Evolutionary conservation across 2,329 filamentous ascomycete genomes (phyloP), one percentile per base, ranked within the genome.

Genomic region (Pseudocercospora crystallina): DNA sequence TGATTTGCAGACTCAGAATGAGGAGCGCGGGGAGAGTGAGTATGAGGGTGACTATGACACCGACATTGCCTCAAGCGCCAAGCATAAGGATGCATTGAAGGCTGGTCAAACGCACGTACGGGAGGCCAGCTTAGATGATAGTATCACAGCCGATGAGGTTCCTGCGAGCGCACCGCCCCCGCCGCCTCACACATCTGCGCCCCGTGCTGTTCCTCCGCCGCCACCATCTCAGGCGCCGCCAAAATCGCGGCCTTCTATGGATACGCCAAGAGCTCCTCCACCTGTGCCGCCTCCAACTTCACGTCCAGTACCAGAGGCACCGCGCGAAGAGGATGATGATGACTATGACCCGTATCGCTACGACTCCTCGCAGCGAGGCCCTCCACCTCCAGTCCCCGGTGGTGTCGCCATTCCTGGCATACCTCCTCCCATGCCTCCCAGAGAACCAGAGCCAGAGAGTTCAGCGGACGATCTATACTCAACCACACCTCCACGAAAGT

Each of bases 31-130:
- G 64, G 80, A 90, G 31, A 95, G 90, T 0, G 92, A 96, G 65
- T 97, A 97, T 65, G 94, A 99, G 67, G 94, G 92, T 5, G 94
- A 97, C 66, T 97, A 97, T 67, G 94, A 97, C 62, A 97, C 94
- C 5, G 94, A 97, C 67, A 97, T 97, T 66, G 91, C 87, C 1
- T 89, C 91, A n/a, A 86, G 89, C 8, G 90, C 83, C n/a, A 89
- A 88, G 49, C 90, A 96, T 70, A 96, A 95, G 71, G 92, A 96
- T 72, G 91, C 92, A 1, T 72, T 97, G 54, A 95, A 92, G 69
- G 76, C 89, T 8, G 46, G 46, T n/a, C 20, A 26, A 26, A 42
- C 52, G 8, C 90, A 95, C 69, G 82, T 80, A 7, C 82, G 86
- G 47, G 89, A 92, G 39, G 82, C 86, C 5, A 95, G 88, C 65